Evolutionary conservation across 2,329 filamentous ascomycete genomes (phyloP), one percentile per base, ranked within the genome.

Genomic region (Aspergillus flavus): DNA sequence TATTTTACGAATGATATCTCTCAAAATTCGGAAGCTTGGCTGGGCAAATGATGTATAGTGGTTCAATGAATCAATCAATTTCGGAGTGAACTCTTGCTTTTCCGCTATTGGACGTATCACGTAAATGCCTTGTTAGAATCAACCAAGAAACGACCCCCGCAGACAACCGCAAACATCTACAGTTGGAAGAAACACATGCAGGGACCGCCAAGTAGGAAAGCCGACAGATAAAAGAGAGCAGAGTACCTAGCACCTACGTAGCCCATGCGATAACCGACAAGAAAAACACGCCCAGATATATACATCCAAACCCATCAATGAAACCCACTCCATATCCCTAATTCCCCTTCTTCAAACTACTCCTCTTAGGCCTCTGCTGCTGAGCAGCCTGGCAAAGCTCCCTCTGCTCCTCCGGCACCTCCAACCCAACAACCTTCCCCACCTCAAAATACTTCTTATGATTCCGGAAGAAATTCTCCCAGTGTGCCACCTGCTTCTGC

Each of bases 391-490:
- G 86, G 79, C 94, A 97, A 69, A 97, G 80, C 76, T 84, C 80
- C 73, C 85, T 85, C 72, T 81, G 81, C 6, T 87, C 86, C 79
- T 83, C 80, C 70, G 62, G 66, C 16, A 64, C 64, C 57, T 68
- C 69, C 43, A 80, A 68, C 66, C 77, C 84, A 76, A 87, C 84
- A 16, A 98, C 86, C 75, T 84, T 86, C 4, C 95, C 95, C 5
- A 96, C 91, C 78, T 87, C 86, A 66, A 87, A 86, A 79, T 98
- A 98, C 81, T 92, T 93, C 73, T 89, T 86, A 75, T 88, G 91
- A 61, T 90, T 91, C 62, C 79, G 84, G 73, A 97, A 98, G 80
- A 98, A 93, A 58, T 86, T 83, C 64, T 90, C 88, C 95, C 94
- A 98, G 78, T 94, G 89, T 75, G 86, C 82, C 61, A 99, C 82